A percentile compares a stretch with the other conserved stretches of the same genome.
Conservation (phyloP, 2,329 filamentous ascomycete species). For the Penicillium sp. region DNA sequence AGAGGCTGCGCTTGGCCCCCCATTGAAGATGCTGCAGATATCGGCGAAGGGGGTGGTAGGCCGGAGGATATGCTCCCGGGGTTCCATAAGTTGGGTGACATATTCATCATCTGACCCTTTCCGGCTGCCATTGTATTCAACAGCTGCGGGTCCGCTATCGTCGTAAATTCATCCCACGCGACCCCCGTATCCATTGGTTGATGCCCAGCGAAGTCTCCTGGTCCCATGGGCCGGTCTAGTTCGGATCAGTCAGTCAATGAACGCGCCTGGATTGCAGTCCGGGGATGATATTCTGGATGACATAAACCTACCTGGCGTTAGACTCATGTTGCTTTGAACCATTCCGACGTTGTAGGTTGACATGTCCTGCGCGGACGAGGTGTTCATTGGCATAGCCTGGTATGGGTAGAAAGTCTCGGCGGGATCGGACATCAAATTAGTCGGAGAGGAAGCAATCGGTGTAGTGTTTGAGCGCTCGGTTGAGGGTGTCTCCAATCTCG, state of each 20-base stretch:
- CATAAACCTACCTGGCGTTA: slow-evolving; percentile 29
- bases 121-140: slow-evolving; percentile 26
- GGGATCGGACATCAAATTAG: slow-evolving; percentile 26
- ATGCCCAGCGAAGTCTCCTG: slow-evolving; percentile 25
- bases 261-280: background rate
- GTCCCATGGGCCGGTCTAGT: slow-evolving; percentile 25
- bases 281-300: background rate
- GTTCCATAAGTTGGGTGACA: slow-evolving; percentile 28
- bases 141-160: slow-evolving; percentile 31
- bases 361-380: slow-evolving; percentile 27
- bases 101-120: slow-evolving; percentile 29
- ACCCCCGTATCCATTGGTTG: slow-evolving; percentile 29
- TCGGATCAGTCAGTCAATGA: slow-evolving; percentile 8
- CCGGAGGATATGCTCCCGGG: slow-evolving; percentile 22
- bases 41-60: slow-evolving; percentile 23
- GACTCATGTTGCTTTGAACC: slow-evolving; percentile 30
- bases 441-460: slow-evolving; percentile 37
- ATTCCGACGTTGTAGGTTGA: slow-evolving; percentile 25
- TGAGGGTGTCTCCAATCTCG: slow-evolving; percentile 39
- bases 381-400: slow-evolving; percentile 27
- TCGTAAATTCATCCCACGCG: slow-evolving; percentile 33
- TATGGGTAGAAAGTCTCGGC: slow-evolving; percentile 33
- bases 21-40: slow-evolving; percentile 26
- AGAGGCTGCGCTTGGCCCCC: slow-evolving; percentile 28
- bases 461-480: slow-evolving; percentile 43